These are phyloP conservation scores for Gossypium turneri DNA, from an alignment of 345 rosid genomes.

Conservation along the genomic window DNA sequence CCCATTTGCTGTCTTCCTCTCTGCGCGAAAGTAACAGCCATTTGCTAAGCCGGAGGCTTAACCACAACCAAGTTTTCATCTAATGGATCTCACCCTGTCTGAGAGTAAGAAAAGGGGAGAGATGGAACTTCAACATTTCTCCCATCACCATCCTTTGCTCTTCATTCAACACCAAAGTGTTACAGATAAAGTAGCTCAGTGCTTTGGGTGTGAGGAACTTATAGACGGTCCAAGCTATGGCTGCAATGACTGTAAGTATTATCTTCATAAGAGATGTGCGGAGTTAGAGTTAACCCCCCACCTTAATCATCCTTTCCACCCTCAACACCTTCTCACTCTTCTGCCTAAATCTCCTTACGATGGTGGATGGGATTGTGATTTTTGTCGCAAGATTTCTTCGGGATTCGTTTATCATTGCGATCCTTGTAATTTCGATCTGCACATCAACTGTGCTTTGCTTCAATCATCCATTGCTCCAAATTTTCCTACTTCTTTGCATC, in stretches of 20 bases:
- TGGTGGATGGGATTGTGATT: fast-evolving
- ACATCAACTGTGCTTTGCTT: not conserved
- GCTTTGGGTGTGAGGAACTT: not conserved
- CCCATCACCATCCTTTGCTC: not conserved
- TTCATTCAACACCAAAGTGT: not conserved
- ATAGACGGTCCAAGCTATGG: not conserved
- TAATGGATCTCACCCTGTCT: not conserved
- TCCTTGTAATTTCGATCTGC: not conserved
- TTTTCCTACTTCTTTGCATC: not conserved
- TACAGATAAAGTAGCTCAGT: no score
- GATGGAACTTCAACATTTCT: not conserved
- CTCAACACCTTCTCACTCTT: not conserved
- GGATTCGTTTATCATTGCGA: not conserved
- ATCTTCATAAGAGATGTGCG: not conserved
- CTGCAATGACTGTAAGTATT: not conserved
- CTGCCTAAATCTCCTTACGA: fast-evolving
- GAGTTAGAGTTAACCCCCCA: not conserved
- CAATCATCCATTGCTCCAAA: not conserved
- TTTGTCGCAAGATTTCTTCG: not conserved
- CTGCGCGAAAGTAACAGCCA: no score
- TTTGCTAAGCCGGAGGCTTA: no score
- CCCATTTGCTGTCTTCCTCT: no score
- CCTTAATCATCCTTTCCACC: not conserved
- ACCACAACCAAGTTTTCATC: no score
- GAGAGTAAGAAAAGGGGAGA: not conserved